phyloP scores from a whole-genome alignment of 805 yeast species.

The Kodamaea restingae region DNA sequence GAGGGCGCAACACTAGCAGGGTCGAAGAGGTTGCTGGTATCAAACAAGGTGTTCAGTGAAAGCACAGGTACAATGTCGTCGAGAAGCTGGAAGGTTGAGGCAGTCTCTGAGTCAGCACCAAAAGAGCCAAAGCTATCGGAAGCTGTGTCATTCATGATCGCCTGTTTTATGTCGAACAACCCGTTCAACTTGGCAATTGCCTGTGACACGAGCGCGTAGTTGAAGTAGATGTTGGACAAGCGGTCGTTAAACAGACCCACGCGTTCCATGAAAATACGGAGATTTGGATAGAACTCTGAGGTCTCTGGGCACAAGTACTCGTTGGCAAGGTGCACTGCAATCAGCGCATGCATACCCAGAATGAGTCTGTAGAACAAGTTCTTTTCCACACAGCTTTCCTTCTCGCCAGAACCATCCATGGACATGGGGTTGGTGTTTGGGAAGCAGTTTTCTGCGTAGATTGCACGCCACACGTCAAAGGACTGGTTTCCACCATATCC shows the following conservation, averaged over 20 bases:
- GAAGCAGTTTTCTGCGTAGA: constrained; percentile 89
- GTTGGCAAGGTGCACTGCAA: constrained; percentile 86
- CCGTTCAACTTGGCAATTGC: constrained; percentile 61
- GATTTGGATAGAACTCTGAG: constrained; percentile 80
- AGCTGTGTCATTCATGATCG: neutral
- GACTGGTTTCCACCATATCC: constrained; percentile 95
- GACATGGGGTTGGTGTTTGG: constrained; percentile 43
- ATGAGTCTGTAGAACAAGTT: constrained; percentile 81
- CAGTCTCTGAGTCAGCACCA: constrained; percentile 29
- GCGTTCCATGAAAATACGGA: constrained; percentile 76
- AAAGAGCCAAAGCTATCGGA: constrained; percentile 17
- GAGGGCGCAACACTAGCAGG: constrained; percentile 41
- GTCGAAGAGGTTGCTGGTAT: constrained; percentile 44
- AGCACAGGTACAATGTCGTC: constrained; percentile 38
- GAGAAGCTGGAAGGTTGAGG: constrained; percentile 23
- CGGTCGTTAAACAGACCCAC: constrained; percentile 91
- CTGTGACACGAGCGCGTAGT: constrained; percentile 82
- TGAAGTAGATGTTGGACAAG: constrained; percentile 83
- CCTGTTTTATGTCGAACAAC: constrained; percentile 24
- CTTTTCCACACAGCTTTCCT: constrained; percentile 72
- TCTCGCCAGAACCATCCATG: constrained; percentile 28
- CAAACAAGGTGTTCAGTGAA: constrained; percentile 39
- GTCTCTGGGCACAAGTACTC: constrained; percentile 63
- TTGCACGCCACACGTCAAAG: constrained; percentile 86
- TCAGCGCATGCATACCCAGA: constrained; percentile 93